Evolutionary conservation across 345 rosid species (phyloP).

Genomic region (Eutrema heterophyllum): DNA sequence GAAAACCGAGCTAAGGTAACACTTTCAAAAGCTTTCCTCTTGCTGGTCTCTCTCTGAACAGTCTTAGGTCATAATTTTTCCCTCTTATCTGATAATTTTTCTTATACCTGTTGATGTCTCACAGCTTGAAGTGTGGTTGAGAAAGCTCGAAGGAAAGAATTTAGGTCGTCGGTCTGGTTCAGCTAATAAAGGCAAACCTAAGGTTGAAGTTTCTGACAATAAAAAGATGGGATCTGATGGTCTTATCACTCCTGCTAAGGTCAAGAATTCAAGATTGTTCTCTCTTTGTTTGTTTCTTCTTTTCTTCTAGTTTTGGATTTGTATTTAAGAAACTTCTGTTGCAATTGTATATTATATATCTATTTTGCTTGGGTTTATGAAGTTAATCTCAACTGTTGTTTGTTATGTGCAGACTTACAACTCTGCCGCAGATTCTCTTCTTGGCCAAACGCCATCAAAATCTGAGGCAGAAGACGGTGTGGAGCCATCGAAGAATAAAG

Average conservation of each 20-base stretch:
- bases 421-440: slow-evolving; percentile 60
- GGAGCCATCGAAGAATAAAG: slow-evolving; percentile 30
- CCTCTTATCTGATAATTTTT: not conserved
- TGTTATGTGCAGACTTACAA: slow-evolving; percentile 57
- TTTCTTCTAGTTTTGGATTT: no score
- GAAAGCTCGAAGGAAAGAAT: slow-evolving; percentile 78
- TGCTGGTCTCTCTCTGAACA: not conserved
- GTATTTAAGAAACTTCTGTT: not conserved
- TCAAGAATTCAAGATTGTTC: slow-evolving; percentile 11
- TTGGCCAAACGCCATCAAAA: slow-evolving; percentile 39
- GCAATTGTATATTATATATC: not conserved
- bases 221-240: slow-evolving; percentile 64
- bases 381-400: not conserved
- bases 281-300: not conserved
- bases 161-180: slow-evolving; percentile 74
- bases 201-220: slow-evolving; percentile 76
- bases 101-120: not conserved
- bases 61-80: not conserved
- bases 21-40: not conserved
- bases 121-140: slow-evolving; percentile 77
- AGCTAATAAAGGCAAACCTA: slow-evolving; percentile 82
- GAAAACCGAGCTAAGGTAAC: slow-evolving; percentile 72
- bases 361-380: not conserved
- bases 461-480: slow-evolving; percentile 16
- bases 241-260: slow-evolving; percentile 79